Conservation (phyloP, 306 rosid species). For the Datisca glomerata region DNA sequence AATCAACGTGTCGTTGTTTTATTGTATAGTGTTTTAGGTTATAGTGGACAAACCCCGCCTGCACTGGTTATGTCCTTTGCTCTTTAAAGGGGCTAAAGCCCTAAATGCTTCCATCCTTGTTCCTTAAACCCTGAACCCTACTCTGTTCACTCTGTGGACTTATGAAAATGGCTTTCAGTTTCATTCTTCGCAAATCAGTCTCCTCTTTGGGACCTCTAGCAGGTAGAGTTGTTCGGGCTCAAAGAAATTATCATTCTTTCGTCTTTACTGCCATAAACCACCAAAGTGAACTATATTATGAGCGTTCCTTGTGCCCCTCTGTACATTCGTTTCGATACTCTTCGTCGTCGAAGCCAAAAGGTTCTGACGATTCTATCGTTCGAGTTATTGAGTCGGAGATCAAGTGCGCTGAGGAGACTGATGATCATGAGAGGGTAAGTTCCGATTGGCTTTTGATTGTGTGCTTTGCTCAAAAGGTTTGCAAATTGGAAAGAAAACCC, state of each 20-base stretch:
- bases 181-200: conserved; percentile 55
- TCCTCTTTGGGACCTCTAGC: conserved; percentile 39
- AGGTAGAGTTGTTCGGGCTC: conserved; percentile 24
- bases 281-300: conserved; percentile 10
- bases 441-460: not conserved
- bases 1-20: no score
- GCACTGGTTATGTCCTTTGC: no score
- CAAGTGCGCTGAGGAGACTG: conserved; percentile 42
- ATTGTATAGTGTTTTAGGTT: no score
- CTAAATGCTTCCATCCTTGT: no score
- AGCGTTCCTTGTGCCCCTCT: conserved; percentile 1
- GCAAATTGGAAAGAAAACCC: no score
- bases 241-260: conserved; percentile 18
- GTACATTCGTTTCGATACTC: conserved; percentile 33
- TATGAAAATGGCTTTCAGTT: conserved; percentile 62
- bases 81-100: no score
- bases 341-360: conserved; percentile 28
- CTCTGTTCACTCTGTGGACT: no score
- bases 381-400: conserved; percentile 62
- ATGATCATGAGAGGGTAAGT: conserved; percentile 40
- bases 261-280: conserved; percentile 26
- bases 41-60: no score
- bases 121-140: no score
- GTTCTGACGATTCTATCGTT: conserved; percentile 43
- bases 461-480: not conserved